Conservation (phyloP, 495 filamentous ascomycete genomes). For the Antarctomyces pellizariae region DNA sequence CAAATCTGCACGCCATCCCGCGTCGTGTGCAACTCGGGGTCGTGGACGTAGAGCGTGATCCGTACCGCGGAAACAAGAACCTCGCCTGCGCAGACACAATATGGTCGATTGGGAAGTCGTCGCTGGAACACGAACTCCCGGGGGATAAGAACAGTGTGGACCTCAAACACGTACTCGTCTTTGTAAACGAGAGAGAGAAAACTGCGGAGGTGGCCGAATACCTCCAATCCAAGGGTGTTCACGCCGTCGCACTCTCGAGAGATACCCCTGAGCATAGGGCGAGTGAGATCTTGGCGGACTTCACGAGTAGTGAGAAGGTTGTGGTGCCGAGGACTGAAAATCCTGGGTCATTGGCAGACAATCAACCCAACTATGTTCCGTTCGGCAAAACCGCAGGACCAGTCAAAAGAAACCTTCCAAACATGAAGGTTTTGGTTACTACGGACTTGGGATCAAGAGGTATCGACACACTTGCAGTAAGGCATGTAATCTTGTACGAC, state of each 20-base stretch:
- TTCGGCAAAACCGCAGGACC: slow-evolving; percentile 6
- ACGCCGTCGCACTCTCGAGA: slow-evolving; percentile 58
- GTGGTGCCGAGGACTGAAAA: slow-evolving; percentile 19
- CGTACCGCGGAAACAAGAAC: slow-evolving; percentile 72
- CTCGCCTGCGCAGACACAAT: slow-evolving; percentile 88
- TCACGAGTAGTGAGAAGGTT: slow-evolving; percentile 35
- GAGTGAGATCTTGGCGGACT: slow-evolving; percentile 47
- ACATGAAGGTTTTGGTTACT: slow-evolving; percentile 77
- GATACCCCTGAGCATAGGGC: slow-evolving; percentile 55
- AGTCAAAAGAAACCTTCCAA: slow-evolving; percentile 21
- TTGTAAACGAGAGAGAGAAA: slow-evolving; percentile 91
- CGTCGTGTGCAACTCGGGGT: slow-evolving; percentile 85
- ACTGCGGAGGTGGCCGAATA: slow-evolving; percentile 59
- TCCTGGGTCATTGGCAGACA: slow-evolving; percentile 10
- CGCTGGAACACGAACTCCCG: slow-evolving; percentile 25
- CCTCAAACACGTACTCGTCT: slow-evolving; percentile 75
- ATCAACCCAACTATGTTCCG: slow-evolving; percentile 11
- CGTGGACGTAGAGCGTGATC: slow-evolving; percentile 69
- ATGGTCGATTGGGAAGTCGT: slow-evolving; percentile 74
- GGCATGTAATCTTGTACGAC: slow-evolving; percentile 80
- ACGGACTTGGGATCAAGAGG: slow-evolving; percentile 84
- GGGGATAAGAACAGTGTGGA: slow-evolving; percentile 23
- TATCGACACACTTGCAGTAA: slow-evolving; percentile 82
- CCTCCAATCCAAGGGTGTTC: slow-evolving; percentile 62
- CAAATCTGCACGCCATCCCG: slow-evolving; percentile 87